Evolutionary conservation across 768 basidiomycete species (phyloP).

Genomic region (Serendipita vermifera): DNA sequence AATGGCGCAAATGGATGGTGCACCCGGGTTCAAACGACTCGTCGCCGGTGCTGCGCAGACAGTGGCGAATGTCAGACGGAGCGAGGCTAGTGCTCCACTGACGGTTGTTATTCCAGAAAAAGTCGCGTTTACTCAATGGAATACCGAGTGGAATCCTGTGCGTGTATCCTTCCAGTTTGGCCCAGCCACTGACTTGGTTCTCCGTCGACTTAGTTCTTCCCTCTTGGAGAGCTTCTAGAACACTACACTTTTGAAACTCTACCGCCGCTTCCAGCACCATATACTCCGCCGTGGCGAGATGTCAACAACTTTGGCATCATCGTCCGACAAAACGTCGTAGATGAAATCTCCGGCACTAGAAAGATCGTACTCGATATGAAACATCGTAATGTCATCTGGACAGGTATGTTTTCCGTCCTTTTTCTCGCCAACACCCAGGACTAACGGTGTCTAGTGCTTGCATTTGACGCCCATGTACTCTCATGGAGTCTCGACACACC

Average conservation of each 20-base stretch:
- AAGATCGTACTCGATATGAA: constrained; percentile 53
- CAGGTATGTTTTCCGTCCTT: constrained; percentile 32
- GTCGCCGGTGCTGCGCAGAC: neutral
- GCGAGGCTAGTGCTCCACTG: too few species aligned
- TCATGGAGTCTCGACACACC: constrained; percentile 70
- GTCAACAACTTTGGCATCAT: constrained; percentile 29
- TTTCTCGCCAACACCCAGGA: neutral
- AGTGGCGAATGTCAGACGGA: too few species aligned
- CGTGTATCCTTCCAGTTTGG: neutral
- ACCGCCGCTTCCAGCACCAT: neutral
- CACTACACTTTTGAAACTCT: neutral
- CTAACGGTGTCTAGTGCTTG: constrained; percentile 41
- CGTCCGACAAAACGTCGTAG: constrained; percentile 42
- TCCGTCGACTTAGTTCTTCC: constrained; percentile 1
- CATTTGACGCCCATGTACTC: constrained; percentile 83
- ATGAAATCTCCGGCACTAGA: constrained; percentile 48
- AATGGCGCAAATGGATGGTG: constrained; percentile 68
- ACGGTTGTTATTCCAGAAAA: neutral
- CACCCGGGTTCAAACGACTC: constrained; percentile 57
- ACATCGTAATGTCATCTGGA: constrained; percentile 81
- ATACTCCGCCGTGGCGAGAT: neutral
- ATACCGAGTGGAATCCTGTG: constrained; percentile 65
- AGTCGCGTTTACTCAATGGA: constrained; percentile 35
- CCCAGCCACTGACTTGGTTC: neutral
- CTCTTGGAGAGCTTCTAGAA: neutral